A percentile compares a stretch with the other conserved stretches of the same genome.
These are phyloP conservation scores for Protea cynaroides DNA, from an alignment of 164 flowering plant species.

Conservation along the genomic window DNA sequence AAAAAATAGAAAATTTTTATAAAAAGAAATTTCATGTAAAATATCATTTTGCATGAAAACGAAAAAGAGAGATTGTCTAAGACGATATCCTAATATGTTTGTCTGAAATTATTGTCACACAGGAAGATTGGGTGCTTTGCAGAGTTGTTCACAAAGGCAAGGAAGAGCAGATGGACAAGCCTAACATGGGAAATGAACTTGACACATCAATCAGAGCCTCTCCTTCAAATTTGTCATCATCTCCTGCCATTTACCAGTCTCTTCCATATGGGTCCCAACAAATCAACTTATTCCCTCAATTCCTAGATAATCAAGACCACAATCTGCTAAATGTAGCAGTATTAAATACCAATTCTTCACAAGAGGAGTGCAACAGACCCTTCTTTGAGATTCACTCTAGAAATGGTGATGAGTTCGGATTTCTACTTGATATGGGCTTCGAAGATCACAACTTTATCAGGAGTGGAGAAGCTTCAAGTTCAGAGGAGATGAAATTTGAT, in stretches of 20 bases:
- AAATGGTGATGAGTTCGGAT: slow-evolving; percentile 28
- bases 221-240: slow-evolving; percentile 3
- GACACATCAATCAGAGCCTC: slow-evolving; percentile 14
- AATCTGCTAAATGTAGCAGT: slow-evolving; percentile 10
- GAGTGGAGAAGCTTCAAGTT: slow-evolving; percentile 2
- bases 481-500: background rate
- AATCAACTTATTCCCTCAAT: slow-evolving; percentile 16
- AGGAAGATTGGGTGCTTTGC: slow-evolving; percentile 92
- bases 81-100: too few species aligned
- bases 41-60: too few species aligned
- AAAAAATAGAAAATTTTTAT: too few species aligned
- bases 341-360: slow-evolving; percentile 14
- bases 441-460: slow-evolving; percentile 30
- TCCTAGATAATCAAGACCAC: slow-evolving; percentile 9
- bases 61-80: too few species aligned
- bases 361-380: slow-evolving; percentile 8
- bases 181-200: slow-evolving; percentile 17
- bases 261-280: slow-evolving; percentile 12
- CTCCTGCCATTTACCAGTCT: slow-evolving; percentile 2
- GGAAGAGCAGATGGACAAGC: slow-evolving; percentile 21
- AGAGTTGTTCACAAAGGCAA: slow-evolving; percentile 67
- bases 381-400: slow-evolving; percentile 13
- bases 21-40: too few species aligned
- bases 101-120: slow-evolving; percentile 4
- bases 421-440: slow-evolving; percentile 41